These are phyloP conservation scores for Solanum raphanifolium DNA, from an alignment of 257 asterid genomes.

Conservation along the genomic window DNA sequence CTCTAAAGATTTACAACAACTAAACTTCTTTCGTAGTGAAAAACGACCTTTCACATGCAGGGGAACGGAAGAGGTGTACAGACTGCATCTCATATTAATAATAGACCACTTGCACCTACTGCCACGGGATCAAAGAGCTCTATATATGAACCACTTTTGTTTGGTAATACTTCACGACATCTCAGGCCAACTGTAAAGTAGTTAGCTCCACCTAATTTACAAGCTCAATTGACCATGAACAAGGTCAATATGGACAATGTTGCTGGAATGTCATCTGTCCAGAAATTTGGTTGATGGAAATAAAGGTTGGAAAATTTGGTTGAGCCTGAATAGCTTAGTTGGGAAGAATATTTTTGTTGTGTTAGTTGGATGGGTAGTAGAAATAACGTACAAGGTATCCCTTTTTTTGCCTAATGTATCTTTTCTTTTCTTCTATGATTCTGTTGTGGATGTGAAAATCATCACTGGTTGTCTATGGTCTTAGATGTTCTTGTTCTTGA, in stretches of 20 bases:
- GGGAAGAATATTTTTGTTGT: too few relatives aligned
- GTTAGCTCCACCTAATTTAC: conserved; percentile 64
- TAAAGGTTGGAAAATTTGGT: too few relatives aligned
- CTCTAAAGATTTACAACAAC: conserved; percentile 29
- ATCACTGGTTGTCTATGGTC: too few relatives aligned
- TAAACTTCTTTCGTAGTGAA: conserved; percentile 56
- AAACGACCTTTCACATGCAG: conserved; percentile 48
- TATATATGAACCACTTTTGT: conserved; percentile 24
- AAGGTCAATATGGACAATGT: conserved; percentile 3
- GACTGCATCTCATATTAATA: conserved; percentile 36
- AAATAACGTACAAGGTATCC: not conserved
- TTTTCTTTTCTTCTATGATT: not conserved
- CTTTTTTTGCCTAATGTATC: not conserved
- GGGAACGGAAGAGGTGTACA: conserved; percentile 47
- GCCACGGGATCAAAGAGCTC: conserved; percentile 40
- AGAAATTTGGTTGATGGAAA: too few relatives aligned
- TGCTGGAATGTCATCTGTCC: too few relatives aligned
- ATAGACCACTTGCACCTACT: conserved; percentile 30
- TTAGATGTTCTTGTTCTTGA: too few relatives aligned
- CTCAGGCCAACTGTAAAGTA: conserved; percentile 76
- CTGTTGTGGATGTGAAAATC: conserved; percentile 14
- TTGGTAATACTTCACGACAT: conserved; percentile 42
- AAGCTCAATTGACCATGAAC: conserved; percentile 39
- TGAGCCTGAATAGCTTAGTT: too few relatives aligned
- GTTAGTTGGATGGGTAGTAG: too few relatives aligned